Percentiles rank a stretch among this genome's conserved stretches.
phyloP scores from a whole-genome alignment of 208 protist species.

The Polymyxa betae region DNA sequence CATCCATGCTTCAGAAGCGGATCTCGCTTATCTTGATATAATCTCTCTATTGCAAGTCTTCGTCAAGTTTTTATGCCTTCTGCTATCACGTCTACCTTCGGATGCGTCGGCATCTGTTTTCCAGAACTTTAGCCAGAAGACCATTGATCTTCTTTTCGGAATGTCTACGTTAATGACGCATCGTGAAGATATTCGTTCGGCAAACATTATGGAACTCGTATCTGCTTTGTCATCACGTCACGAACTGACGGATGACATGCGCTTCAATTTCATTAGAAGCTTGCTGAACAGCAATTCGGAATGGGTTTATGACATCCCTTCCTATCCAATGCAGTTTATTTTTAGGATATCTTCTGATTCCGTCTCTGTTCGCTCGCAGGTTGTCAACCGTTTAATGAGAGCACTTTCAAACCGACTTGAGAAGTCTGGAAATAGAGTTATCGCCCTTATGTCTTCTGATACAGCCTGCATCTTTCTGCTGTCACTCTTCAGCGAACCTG shows the following conservation, averaged over 20 bases:
- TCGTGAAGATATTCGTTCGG: not conserved
- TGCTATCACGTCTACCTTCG: not conserved
- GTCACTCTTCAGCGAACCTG: not conserved
- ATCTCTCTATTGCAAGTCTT: not conserved
- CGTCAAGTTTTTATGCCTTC: not conserved
- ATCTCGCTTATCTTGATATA: not conserved
- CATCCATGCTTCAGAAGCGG: too few species aligned
- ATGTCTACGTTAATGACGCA: not conserved
- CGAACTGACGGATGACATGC: not conserved
- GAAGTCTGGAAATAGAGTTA: not conserved
- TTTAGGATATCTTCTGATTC: too few species aligned
- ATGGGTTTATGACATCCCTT: not conserved
- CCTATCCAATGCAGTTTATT: too few species aligned
- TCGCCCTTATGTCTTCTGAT: not conserved
- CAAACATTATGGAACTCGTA: not conserved
- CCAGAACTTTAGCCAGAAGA: not conserved
- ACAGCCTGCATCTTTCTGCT: not conserved
- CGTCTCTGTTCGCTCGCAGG: not conserved
- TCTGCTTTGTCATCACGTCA: not conserved
- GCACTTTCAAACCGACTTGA: not conserved
- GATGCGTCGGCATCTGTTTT: not conserved
- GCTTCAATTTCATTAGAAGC: not conserved
- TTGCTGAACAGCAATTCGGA: not conserved
- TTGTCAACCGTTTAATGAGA: not conserved
- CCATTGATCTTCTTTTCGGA: not conserved